Base-by-base conservation (phyloP, 306 rosid genomes). In the Trifolium fragiferum region DNA sequence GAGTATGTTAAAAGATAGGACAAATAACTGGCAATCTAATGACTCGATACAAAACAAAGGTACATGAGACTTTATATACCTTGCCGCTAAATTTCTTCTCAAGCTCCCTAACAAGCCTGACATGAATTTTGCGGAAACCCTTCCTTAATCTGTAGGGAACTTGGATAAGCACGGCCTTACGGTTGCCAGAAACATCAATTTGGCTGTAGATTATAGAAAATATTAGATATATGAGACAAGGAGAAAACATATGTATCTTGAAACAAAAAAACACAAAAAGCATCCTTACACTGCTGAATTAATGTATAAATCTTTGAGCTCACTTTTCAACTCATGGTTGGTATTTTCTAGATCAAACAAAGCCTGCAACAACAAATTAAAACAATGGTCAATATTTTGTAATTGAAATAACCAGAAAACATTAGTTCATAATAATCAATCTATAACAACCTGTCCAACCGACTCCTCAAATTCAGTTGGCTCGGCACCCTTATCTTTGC, bases 21-120 rank as follows among this genome's bases (percentile, higher is more conserved):
- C 15, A 14, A 44, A 33, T n/a, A 43, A 7, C 8, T 32, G 30
- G 7, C 30, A 15, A 68, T 23, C 10, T 35, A 73, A 65, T 8
- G 7, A 79, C 43, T 23, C 16, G 40, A 51, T 4, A 35, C 12
- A 62, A 11, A 25, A 66, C 25, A 15, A 47, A 16, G 30, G 27
- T 63, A 37, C 10, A 8, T 0, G 16, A 53, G 43, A 15, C 50
- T 58, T 27, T 25, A 13, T 25, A 35, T 54, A 92, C 98, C 94
- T 90, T 90, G 1, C 98, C 98, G 1, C 98, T 92, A 57, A 92
- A 88, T 66, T 92, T 92, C 84, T 92, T 92, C 84, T 92, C 98
- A n/a, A 92, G 96, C 90, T 92, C 98, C 81, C 98, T 84, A 15
- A 90, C 94, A 65, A 92, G 96, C 87, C 86, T 83, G 46, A 82